A percentile compares a stretch with the other conserved stretches of the same genome.
Evolutionary conservation across 306 rosid species (phyloP).

Genomic region (Trichosanthes cucumerina): DNA sequence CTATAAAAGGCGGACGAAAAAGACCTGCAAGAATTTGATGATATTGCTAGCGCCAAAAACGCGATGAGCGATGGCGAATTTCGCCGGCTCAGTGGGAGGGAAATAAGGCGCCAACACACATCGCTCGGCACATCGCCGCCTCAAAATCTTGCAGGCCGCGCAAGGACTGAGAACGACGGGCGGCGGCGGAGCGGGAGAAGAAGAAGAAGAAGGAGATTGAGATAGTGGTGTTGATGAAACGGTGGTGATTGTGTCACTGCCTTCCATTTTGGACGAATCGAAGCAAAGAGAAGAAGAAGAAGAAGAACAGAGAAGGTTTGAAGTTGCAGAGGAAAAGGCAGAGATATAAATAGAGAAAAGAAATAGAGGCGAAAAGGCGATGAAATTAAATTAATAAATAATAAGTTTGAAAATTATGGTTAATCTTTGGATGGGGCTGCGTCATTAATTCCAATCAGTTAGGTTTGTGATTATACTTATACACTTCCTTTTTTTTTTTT

Average conservation of each 20-base stretch:
- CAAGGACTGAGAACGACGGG: constrained; percentile 62
- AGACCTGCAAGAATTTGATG: constrained; percentile 90
- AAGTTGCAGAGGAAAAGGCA: neutral
- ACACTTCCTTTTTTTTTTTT: neutral
- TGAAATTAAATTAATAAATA: no score
- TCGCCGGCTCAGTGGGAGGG: constrained; percentile 85
- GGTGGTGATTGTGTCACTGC: neutral
- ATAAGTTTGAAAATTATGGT: constrained; percentile 4
- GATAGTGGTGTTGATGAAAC: neutral
- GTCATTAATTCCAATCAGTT: neutral
- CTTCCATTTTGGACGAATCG: neutral
- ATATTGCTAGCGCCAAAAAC: constrained; percentile 95
- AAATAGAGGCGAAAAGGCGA: neutral
- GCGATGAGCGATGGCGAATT: constrained; percentile 82
- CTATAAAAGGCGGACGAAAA: neutral
- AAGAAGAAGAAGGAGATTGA: constrained; percentile 8
- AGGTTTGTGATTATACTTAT: neutral
- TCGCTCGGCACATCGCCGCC: constrained; percentile 77
- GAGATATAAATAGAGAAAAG: constrained; percentile 6
- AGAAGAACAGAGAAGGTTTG: neutral
- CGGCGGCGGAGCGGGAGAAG: constrained; percentile 22
- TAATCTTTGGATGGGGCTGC: neutral
- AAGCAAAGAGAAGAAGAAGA: neutral
- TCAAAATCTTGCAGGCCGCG: constrained; percentile 79
- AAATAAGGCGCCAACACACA: constrained; percentile 91